A percentile compares a stretch with the other conserved stretches of the same genome.
Conservation (phyloP, 305 asterid species). For the Solanum hybrid region DNA sequence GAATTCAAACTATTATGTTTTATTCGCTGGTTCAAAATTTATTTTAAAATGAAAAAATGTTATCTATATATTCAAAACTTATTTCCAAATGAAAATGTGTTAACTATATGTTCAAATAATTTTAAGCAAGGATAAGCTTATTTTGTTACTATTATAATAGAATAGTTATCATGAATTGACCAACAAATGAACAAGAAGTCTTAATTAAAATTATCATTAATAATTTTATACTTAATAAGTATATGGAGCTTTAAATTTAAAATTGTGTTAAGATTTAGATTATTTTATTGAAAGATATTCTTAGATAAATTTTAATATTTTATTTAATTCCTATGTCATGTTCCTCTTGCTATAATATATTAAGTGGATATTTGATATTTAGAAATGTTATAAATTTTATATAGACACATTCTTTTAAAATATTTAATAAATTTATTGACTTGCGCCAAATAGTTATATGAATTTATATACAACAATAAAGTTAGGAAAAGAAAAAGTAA, state of each 20-base stretch:
- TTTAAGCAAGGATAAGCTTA: neutral
- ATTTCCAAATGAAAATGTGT: neutral
- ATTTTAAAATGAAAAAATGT: too few species aligned
- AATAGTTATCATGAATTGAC: neutral
- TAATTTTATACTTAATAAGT: too few species aligned
- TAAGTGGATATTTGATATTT: neutral
- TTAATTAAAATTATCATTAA: too few species aligned
- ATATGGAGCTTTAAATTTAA: neutral
- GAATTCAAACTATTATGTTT: neutral
- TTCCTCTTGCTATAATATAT: neutral
- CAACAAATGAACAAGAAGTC: neutral
- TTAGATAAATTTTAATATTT: neutral
- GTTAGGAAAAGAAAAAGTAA: too few species aligned
- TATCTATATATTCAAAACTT: neutral
- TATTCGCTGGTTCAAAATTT: neutral
- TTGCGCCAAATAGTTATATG: too few species aligned
- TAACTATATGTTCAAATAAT: neutral
- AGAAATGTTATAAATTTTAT: too few species aligned
- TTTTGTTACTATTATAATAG: neutral
- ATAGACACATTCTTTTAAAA: too few species aligned
- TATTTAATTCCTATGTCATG: neutral
- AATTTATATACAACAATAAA: too few species aligned
- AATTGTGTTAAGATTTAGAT: neutral
- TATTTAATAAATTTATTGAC: too few species aligned
- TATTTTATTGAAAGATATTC: neutral